Percentiles rank a stretch among this genome's conserved stretches.
phyloP scores from a whole-genome alignment of 257 asterid species.

The Rhazya stricta region DNA sequence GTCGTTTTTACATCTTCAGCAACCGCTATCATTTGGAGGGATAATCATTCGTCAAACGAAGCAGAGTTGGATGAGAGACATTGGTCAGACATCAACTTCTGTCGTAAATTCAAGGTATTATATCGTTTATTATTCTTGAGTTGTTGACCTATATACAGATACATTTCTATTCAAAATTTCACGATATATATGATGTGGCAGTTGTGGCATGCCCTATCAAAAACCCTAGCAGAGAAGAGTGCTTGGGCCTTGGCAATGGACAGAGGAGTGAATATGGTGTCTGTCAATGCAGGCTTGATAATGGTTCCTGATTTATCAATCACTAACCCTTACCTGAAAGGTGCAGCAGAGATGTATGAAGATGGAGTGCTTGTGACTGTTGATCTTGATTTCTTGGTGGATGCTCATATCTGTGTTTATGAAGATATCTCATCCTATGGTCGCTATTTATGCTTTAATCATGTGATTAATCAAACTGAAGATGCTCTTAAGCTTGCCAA shows the following conservation, averaged over 20 bases:
- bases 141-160: no score
- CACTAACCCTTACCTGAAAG: slow-evolving; percentile 75
- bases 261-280: slow-evolving; percentile 79
- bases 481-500: slow-evolving; percentile 59
- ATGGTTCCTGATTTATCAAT: slow-evolving; percentile 56
- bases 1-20: slow-evolving; percentile 89
- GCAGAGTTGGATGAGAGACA: slow-evolving; percentile 55
- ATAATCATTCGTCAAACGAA: slow-evolving; percentile 20
- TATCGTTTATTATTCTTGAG: not conserved
- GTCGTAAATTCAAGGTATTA: slow-evolving; percentile 70
- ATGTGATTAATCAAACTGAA: slow-evolving; percentile 41
- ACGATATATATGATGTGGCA: slow-evolving; percentile 20
- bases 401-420: slow-evolving; percentile 78
- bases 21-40: slow-evolving; percentile 76
- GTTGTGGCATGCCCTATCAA: slow-evolving; percentile 89
- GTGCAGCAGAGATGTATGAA: slow-evolving; percentile 83
- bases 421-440: slow-evolving; percentile 81
- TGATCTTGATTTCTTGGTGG: slow-evolving; percentile 63
- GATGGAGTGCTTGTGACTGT: slow-evolving; percentile 83
- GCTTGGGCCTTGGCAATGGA: slow-evolving; percentile 99
- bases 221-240: slow-evolving; percentile 80
- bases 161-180: no score
- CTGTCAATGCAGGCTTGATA: slow-evolving; percentile 65
- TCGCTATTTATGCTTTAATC: slow-evolving; percentile 77
- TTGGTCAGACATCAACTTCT: slow-evolving; percentile 78